These are phyloP conservation scores for Rhizodiscina lignyota DNA, from an alignment of 495 filamentous ascomycete species.

Conservation along the genomic window DNA sequence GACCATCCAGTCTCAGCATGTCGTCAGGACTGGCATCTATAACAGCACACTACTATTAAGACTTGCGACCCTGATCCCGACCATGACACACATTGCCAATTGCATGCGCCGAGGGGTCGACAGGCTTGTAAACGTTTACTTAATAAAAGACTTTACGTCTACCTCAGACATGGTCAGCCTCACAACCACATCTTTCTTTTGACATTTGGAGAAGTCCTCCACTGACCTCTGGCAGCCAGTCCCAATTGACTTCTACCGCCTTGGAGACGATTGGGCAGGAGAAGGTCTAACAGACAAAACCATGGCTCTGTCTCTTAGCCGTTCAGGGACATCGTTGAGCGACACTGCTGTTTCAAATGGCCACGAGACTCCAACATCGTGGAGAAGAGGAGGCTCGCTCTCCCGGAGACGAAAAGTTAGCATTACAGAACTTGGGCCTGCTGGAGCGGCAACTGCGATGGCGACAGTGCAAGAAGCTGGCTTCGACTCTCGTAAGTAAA, in stretches of 20 bases:
- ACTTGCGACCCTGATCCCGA: no score
- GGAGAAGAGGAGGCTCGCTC: conserved; percentile 14
- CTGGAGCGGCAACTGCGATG: conserved; percentile 37
- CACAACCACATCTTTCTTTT: no score
- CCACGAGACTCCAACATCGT: conserved; percentile 5
- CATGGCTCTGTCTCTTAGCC: conserved; percentile 15
- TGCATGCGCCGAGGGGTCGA: conserved; percentile 15
- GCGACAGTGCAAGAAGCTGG: conserved; percentile 48
- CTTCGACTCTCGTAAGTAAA: conserved; percentile 67
- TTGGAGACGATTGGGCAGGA: no score
- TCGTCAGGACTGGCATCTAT: no score
- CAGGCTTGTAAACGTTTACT: conserved; percentile 9
- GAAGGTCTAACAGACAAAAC: conserved; percentile 15
- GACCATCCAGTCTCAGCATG: no score
- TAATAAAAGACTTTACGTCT: conserved; percentile 7
- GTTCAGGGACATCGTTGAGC: conserved; percentile 17
- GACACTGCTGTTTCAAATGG: conserved; percentile 13
- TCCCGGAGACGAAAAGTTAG: conserved; percentile 41
- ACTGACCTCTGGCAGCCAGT: no score
- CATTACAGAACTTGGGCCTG: conserved; percentile 40
- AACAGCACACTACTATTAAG: no score
- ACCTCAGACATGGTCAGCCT: no score
- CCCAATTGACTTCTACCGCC: no score
- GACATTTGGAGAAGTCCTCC: no score
- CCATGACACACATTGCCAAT: conserved; percentile 20